These are phyloP conservation scores for Nicotiana otophora DNA, from an alignment of 257 asterid species.

Conservation along the genomic window DNA sequence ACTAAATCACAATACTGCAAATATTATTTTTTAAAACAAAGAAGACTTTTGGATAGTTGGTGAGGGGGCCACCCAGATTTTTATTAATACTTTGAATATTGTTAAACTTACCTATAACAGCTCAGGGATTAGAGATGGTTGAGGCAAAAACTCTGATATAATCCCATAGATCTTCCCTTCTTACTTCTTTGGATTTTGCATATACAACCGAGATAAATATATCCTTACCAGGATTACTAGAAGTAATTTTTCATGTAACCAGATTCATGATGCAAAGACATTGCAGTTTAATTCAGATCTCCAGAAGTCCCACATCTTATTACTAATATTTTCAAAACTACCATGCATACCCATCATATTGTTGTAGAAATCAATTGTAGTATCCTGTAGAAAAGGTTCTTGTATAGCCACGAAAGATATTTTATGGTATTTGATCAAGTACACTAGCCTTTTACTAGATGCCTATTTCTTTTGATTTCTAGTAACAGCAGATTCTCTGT, in stretches of 20 bases:
- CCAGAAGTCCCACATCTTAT: neutral
- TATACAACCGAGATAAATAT: too few species aligned
- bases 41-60: neutral
- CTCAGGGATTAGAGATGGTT: neutral
- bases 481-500: too few species aligned
- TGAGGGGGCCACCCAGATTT: neutral
- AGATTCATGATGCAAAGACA: neutral
- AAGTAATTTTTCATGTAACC: neutral
- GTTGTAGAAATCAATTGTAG: neutral
- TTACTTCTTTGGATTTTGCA: neutral
- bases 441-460: neutral
- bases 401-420: neutral
- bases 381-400: neutral
- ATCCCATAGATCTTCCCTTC: neutral
- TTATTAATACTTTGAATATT: fast-evolving
- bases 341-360: neutral
- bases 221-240: too few species aligned
- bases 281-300: too few species aligned
- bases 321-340: too few species aligned
- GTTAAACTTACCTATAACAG: neutral
- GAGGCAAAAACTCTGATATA: neutral
- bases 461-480: neutral
- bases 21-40: neutral
- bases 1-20: neutral
- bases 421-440: neutral